phyloP scores from a whole-genome alignment of 108 stramenopile genomes.

The Nitzschia putrida region DNA sequence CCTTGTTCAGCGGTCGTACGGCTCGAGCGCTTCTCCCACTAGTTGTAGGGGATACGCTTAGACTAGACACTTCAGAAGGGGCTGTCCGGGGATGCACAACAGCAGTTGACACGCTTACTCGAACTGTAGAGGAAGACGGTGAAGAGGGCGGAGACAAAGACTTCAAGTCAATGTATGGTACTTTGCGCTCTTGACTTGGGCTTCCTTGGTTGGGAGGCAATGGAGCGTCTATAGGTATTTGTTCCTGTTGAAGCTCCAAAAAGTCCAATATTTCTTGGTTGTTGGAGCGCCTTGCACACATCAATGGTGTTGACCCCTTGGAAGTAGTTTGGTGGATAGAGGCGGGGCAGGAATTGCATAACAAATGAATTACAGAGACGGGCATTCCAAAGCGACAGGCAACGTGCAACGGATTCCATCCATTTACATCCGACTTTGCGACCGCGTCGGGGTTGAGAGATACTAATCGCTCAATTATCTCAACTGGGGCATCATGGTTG shows the following conservation, averaged over 20 bases:
- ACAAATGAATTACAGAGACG: slow-evolving; percentile 9
- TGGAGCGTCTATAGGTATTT: not conserved
- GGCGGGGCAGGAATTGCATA: not conserved
- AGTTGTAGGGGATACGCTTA: not conserved
- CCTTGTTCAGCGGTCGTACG: not conserved
- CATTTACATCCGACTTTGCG: slow-evolving; percentile 1
- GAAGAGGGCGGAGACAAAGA: not conserved
- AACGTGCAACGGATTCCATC: slow-evolving; percentile 18
- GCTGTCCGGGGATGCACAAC: not conserved
- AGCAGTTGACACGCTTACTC: not conserved
- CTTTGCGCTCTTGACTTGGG: not conserved
- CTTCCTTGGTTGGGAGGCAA: not conserved
- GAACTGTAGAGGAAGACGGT: not conserved
- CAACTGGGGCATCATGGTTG: not conserved
- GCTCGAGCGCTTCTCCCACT: not conserved
- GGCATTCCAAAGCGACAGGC: slow-evolving; percentile 16
- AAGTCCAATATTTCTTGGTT: not conserved
- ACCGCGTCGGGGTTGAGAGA: slow-evolving; percentile 7
- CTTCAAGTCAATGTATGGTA: not conserved
- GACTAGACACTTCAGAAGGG: not conserved
- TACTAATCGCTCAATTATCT: not conserved
- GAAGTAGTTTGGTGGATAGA: slow-evolving; percentile 5
- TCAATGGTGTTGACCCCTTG: slow-evolving; percentile 14
- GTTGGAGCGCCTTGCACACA: slow-evolving; percentile 3
- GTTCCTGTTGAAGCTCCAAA: not conserved